phyloP scores from a whole-genome alignment of 2,329 filamentous ascomycete species.

The Sclerotinia subarctica region DNA sequence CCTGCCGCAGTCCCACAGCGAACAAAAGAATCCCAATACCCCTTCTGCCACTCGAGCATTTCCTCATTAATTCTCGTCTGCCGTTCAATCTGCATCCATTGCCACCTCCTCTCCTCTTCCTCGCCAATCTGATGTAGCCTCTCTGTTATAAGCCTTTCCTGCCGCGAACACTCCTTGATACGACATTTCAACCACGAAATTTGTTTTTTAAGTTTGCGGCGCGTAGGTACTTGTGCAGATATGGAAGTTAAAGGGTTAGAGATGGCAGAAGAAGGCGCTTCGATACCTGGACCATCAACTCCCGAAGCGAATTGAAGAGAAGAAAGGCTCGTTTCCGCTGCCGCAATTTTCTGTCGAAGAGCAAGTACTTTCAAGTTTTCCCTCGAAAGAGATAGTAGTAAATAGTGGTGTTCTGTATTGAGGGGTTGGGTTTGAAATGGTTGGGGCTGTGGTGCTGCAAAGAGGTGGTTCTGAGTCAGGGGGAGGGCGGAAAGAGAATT shows the following conservation, averaged over 20 bases:
- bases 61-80: constrained; percentile 4
- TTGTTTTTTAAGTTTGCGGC: constrained; percentile 40
- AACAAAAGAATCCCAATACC: constrained; percentile 1
- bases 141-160: constrained; percentile 46
- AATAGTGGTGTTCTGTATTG: constrained; percentile 47
- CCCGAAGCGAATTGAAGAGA: neutral
- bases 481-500: neutral
- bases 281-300: neutral
- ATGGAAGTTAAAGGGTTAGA: neutral
- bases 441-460: neutral
- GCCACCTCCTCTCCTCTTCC: constrained; percentile 48
- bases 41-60: neutral
- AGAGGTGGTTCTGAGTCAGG: constrained; percentile 32
- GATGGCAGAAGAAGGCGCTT: neutral
- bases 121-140: constrained; percentile 53
- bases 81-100: constrained; percentile 30
- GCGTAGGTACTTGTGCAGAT: neutral
- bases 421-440: constrained; percentile 28
- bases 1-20: neutral
- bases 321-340: constrained; percentile 39
- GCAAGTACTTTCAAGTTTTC: constrained; percentile 42
- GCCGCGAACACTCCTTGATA: constrained; percentile 45
- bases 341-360: constrained; percentile 43
- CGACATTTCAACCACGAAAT: constrained; percentile 43
- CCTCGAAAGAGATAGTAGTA: constrained; percentile 43